Evolutionary conservation across 2,329 filamentous ascomycete genomes (phyloP).

Genomic region (Diaporthe ilicicola): DNA sequence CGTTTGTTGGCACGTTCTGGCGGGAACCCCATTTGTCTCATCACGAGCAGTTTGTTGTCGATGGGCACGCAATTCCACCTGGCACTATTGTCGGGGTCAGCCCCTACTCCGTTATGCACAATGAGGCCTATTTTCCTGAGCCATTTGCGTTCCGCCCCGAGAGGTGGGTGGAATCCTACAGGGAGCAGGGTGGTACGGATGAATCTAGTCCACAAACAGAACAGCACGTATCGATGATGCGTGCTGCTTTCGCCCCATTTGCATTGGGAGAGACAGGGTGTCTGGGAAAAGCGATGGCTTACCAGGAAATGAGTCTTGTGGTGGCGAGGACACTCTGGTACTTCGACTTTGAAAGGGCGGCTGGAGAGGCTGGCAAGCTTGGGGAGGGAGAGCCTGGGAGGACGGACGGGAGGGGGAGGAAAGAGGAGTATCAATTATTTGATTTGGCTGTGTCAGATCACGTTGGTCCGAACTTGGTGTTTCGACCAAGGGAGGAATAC

Average conservation of each 20-base stretch:
- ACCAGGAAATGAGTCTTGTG: constrained; percentile 35
- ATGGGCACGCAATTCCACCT: background rate
- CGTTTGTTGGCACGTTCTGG: background rate
- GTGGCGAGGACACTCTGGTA: constrained; percentile 36
- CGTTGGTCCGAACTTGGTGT: background rate
- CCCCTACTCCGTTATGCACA: constrained; percentile 4
- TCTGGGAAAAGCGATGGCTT: constrained; percentile 42
- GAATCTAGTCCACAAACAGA: background rate
- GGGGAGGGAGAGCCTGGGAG: background rate
- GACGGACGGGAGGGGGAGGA: background rate
- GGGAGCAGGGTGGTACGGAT: background rate
- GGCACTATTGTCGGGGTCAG: background rate
- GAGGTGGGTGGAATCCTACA: background rate
- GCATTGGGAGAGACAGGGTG: constrained; percentile 46
- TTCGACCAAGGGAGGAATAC: background rate
- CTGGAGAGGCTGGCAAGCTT: background rate
- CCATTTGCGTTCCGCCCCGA: background rate
- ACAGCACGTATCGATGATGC: background rate
- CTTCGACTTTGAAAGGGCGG: constrained; percentile 29
- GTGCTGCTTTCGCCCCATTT: constrained; percentile 44
- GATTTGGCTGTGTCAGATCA: background rate
- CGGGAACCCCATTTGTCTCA: background rate
- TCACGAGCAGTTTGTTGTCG: background rate
- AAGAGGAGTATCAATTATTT: constrained; percentile 3
- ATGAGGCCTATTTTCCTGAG: background rate